Evolutionary conservation across 371 early-diverging fungal species (phyloP).

Genomic region (Dichotomocladium elegans): DNA sequence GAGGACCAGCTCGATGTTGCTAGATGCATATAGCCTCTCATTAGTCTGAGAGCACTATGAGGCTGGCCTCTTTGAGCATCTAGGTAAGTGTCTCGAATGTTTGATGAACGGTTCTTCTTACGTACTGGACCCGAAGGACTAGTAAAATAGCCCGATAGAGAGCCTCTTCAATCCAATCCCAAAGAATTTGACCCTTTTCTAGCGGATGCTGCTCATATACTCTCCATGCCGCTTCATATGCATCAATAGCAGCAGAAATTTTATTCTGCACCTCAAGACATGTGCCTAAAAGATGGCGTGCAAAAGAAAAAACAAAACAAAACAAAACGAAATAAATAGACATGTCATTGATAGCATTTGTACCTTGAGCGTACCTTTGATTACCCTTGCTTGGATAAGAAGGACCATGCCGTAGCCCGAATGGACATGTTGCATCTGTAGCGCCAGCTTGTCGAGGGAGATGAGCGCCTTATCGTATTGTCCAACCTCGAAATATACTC

Average conservation of each 20-base stretch:
- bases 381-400: slow-evolving; percentile 43
- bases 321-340: no score
- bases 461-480: slow-evolving; percentile 28
- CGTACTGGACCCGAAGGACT: slow-evolving; percentile 49
- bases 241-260: slow-evolving; percentile 43
- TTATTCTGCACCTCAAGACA: slow-evolving; percentile 50
- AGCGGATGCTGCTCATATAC: slow-evolving; percentile 39
- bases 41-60: slow-evolving; percentile 18
- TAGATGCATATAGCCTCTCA: slow-evolving; percentile 25
- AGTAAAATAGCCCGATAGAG: slow-evolving; percentile 62
- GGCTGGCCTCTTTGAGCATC: background rate
- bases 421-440: slow-evolving; percentile 29
- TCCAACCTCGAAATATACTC: slow-evolving; percentile 33
- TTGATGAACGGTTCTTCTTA: slow-evolving; percentile 7
- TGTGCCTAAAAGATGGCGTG: slow-evolving; percentile 40
- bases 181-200: slow-evolving; percentile 53
- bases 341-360: slow-evolving; percentile 43
- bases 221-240: slow-evolving; percentile 50
- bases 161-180: slow-evolving; percentile 66
- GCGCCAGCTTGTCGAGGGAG: slow-evolving; percentile 25
- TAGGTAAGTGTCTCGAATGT: background rate
- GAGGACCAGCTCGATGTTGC: slow-evolving; percentile 35
- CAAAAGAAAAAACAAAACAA: slow-evolving; percentile 44
- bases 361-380: slow-evolving; percentile 39
- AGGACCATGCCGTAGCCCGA: slow-evolving; percentile 55